These are phyloP conservation scores for Amanita subjunquillea DNA, from an alignment of 768 basidiomycete genomes.

Conservation along the genomic window DNA sequence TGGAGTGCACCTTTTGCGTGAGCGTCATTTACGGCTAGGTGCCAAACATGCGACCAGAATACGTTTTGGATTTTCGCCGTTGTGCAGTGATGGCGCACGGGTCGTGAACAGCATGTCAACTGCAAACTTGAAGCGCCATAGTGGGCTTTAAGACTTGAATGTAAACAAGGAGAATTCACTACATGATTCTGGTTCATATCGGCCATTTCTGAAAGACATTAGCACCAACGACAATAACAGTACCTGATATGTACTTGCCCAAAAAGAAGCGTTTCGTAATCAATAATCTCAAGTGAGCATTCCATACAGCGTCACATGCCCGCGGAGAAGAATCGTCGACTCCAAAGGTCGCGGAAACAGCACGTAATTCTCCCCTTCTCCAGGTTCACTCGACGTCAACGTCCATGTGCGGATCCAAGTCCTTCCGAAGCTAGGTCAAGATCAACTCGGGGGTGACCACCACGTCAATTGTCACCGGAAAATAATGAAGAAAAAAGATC, in stretches of 20 bases:
- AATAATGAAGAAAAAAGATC: constrained; percentile 20
- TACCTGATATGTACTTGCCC: constrained; percentile 28
- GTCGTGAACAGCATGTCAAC: too few species aligned
- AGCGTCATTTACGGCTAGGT: too few species aligned
- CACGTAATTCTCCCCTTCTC: neutral
- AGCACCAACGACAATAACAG: neutral
- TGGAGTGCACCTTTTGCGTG: too few species aligned
- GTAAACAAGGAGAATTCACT: too few species aligned
- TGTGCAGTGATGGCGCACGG: too few species aligned
- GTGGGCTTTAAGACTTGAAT: too few species aligned
- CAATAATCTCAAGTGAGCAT: constrained; percentile 60
- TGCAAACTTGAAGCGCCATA: too few species aligned
- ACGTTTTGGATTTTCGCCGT: too few species aligned
- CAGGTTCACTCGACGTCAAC: neutral
- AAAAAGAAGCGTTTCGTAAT: constrained; percentile 52
- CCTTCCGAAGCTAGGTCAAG: constrained; percentile 39
- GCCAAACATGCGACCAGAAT: too few species aligned
- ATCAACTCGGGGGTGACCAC: constrained; percentile 49
- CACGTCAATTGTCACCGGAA: neutral
- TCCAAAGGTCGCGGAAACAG: neutral
- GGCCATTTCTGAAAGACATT: neutral
- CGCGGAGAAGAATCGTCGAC: constrained; percentile 3
- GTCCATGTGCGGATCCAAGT: constrained; percentile 3
- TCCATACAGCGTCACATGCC: constrained; percentile 34
- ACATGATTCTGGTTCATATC: too few species aligned